These are phyloP conservation scores for Atractiella rhizophila DNA, from an alignment of 768 basidiomycete species.

Conservation along the genomic window DNA sequence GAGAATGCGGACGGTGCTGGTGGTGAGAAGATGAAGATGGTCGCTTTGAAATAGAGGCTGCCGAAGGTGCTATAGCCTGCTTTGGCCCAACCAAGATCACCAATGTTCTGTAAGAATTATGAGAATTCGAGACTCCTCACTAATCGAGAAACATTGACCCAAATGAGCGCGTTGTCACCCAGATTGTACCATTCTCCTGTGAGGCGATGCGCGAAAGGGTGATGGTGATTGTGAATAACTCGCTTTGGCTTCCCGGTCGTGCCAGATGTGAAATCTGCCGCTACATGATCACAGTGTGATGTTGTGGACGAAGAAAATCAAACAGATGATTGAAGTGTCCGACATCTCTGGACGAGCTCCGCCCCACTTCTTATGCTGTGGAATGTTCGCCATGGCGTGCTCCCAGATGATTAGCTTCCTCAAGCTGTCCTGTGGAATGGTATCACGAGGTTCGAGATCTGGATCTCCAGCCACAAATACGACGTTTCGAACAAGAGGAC, in stretches of 20 bases:
- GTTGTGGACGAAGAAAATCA: neutral
- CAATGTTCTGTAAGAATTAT: too few species aligned
- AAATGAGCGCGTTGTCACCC: conserved; percentile 16
- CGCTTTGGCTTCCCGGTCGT: conserved; percentile 9
- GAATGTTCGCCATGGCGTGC: neutral
- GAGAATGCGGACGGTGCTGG: conserved; percentile 4
- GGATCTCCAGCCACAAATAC: too few species aligned
- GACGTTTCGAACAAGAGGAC: too few species aligned
- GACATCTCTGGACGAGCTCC: neutral
- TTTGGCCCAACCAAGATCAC: conserved; percentile 10
- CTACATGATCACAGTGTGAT: too few species aligned
- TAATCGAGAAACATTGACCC: neutral
- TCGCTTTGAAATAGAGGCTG: conserved; percentile 5
- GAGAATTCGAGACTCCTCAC: neutral
- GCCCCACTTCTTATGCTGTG: neutral
- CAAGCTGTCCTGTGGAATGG: neutral
- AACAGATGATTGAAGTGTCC: neutral
- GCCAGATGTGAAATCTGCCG: conserved; percentile 10
- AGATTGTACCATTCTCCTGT: neutral
- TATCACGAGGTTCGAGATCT: too few species aligned
- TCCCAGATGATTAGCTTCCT: conserved; percentile 11
- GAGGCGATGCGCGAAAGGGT: neutral
- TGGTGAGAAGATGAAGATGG: conserved; percentile 9
- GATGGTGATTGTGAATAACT: conserved; percentile 3
- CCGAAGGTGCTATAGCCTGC: conserved; percentile 6